phyloP scores from a whole-genome alignment of 1,139 yeast species.

The Arxiozyma slooffiae region DNA sequence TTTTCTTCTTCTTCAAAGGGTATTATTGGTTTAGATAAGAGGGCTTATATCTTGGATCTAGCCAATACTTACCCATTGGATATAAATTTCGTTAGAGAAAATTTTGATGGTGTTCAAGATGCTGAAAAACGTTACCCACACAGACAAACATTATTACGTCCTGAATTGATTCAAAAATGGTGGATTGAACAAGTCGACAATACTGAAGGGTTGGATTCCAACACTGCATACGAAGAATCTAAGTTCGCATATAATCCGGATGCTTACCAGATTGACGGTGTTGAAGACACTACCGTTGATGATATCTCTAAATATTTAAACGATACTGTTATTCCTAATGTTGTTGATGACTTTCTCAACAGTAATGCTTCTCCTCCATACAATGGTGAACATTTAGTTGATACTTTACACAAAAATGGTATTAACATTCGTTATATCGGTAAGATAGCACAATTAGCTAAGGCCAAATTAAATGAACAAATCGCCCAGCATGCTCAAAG shows the following conservation, averaged over 20 bases:
- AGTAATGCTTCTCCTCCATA: conserved; percentile 55
- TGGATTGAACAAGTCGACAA: conserved; percentile 60
- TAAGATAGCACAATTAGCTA: conserved; percentile 30
- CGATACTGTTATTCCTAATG: conserved; percentile 51
- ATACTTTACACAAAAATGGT: conserved; percentile 67
- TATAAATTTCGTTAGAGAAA: conserved; percentile 55
- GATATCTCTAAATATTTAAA: conserved; percentile 58
- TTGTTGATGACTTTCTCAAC: conserved; percentile 41
- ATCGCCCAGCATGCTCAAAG: conserved; percentile 22
- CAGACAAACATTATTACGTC: conserved; percentile 65
- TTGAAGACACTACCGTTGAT: conserved; percentile 55
- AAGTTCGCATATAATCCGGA: conserved; percentile 68
- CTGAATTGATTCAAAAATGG: conserved; percentile 88
- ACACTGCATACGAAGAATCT: conserved; percentile 48
- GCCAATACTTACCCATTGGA: conserved; percentile 81
- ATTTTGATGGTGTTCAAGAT: conserved; percentile 36
- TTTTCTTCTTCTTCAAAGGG: conserved; percentile 82
- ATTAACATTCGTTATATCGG: conserved; percentile 87
- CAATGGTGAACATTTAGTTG: conserved; percentile 69
- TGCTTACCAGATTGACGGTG: conserved; percentile 46
- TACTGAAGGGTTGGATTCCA: conserved; percentile 32
- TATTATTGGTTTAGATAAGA: conserved; percentile 72
- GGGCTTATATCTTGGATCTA: conserved; percentile 75
- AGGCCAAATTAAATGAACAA: conserved; percentile 25
- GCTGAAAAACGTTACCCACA: conserved; percentile 63